phyloP scores from a whole-genome alignment of 495 filamentous ascomycete genomes.

The Aspergillus kassunensis region DNA sequence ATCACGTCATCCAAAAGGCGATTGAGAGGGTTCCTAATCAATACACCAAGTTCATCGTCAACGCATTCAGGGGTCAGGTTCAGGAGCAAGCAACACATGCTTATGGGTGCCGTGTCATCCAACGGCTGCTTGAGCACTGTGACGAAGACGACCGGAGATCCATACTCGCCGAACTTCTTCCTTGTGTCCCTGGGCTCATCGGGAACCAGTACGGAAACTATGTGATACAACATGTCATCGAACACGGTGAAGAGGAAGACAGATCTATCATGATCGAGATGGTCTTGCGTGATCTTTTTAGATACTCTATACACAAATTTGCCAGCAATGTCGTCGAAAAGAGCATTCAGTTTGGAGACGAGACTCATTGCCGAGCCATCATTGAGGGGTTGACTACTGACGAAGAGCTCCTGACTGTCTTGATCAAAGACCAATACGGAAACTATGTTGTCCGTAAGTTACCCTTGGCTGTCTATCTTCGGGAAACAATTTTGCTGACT shows the following conservation, averaged over 20 bases:
- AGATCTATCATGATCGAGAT: constrained; percentile 66
- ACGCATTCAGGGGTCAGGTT: constrained; percentile 79
- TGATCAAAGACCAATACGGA: constrained; percentile 90
- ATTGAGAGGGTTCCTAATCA: constrained; percentile 80
- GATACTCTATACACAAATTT: constrained; percentile 89
- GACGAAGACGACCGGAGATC: constrained; percentile 63
- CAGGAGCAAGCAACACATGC: constrained; percentile 70
- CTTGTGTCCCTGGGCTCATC: constrained; percentile 66
- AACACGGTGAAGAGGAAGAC: constrained; percentile 74
- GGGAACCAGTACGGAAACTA: constrained; percentile 95
- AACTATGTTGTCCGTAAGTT: constrained; percentile 97
- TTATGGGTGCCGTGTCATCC: constrained; percentile 92
- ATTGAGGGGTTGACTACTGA: constrained; percentile 58
- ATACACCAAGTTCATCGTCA: constrained; percentile 85
- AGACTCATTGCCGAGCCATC: constrained; percentile 67
- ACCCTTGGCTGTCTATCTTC: background rate
- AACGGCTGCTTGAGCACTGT: constrained; percentile 86
- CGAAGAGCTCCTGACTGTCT: constrained; percentile 61
- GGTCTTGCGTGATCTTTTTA: constrained; percentile 67
- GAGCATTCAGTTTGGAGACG: constrained; percentile 71
- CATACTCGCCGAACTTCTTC: constrained; percentile 76
- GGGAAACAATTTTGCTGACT: constrained; percentile 13
- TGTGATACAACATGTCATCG: constrained; percentile 90
- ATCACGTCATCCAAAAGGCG: constrained; percentile 95
- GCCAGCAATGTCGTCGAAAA: constrained; percentile 98